Conservation (phyloP, 78 protist genomes). For the Dictyostelium firmibasis region DNA sequence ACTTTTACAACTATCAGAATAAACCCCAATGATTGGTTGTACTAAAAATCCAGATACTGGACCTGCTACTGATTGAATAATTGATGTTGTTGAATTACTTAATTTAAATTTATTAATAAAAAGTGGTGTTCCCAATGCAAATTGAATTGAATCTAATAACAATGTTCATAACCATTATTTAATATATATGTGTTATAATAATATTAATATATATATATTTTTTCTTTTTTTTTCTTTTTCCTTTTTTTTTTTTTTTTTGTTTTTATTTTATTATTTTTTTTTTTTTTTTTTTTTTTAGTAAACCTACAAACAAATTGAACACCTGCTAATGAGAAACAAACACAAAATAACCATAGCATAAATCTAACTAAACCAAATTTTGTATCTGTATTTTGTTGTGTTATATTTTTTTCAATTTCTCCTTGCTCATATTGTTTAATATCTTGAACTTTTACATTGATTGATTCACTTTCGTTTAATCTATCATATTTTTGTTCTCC, state of each 20-base stretch:
- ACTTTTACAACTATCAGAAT: conserved; percentile 53
- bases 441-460: background rate
- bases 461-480: background rate
- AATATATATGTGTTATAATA: background rate
- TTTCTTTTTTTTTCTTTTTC: background rate
- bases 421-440: background rate
- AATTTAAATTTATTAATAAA: conserved; percentile 52
- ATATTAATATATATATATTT: background rate
- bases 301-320: conserved; percentile 80
- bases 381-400: background rate
- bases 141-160: conserved; percentile 62
- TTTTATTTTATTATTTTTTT: background rate
- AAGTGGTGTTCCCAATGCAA: conserved; percentile 80
- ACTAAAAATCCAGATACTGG: conserved; percentile 81
- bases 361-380: background rate
- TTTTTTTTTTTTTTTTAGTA: background rate
- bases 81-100: conserved; percentile 48
- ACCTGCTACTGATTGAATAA: conserved; percentile 67
- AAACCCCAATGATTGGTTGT: conserved; percentile 84
- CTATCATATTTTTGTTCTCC: conserved; percentile 5
- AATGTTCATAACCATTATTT: background rate
- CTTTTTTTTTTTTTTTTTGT: background rate
- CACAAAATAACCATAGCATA: conserved; percentile 60
- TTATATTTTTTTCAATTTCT: too few species aligned
- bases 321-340: conserved; percentile 72